Percentiles rank a stretch among this genome's conserved stretches.
Conservation (phyloP, 2,329 filamentous ascomycete genomes). For the Claviceps paspali region DNA sequence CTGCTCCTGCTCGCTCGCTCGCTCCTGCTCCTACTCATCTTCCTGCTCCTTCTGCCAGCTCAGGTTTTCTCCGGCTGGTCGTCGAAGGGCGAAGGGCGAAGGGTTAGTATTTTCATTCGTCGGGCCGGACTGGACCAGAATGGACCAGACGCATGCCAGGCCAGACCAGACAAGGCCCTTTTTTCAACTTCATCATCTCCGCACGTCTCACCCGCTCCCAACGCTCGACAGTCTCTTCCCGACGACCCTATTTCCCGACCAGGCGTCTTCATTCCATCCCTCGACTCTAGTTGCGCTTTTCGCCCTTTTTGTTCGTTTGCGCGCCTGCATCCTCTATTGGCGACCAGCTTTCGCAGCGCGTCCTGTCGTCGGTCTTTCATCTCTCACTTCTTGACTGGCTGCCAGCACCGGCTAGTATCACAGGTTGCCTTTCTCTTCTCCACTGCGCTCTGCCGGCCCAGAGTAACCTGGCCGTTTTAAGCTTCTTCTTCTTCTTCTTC, state of each 20-base stretch:
- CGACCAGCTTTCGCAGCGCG: neutral
- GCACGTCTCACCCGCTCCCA: neutral
- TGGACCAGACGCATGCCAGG: too few relatives aligned
- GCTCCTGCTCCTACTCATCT: neutral
- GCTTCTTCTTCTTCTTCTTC: neutral
- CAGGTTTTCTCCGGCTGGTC: neutral
- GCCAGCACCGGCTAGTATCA: neutral
- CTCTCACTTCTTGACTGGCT: neutral
- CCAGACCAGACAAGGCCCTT: neutral
- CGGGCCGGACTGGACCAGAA: too few relatives aligned
- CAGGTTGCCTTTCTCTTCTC: neutral
- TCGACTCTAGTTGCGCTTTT: neutral
- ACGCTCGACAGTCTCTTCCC: neutral
- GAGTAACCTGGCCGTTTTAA: neutral
- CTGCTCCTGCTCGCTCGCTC: neutral
- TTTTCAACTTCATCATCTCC: constrained; percentile 2
- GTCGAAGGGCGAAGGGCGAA: too few relatives aligned
- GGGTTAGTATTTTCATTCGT: too few relatives aligned
- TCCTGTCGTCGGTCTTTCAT: neutral
- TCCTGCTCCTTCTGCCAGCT: neutral
- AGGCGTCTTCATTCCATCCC: neutral
- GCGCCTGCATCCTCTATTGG: neutral
- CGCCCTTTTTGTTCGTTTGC: neutral
- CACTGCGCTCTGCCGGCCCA: constrained; percentile 1
- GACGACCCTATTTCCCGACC: constrained; percentile 1